Percentiles rank a stretch among this genome's conserved stretches.
phyloP scores from a whole-genome alignment of 805 yeast species.

The Kuraishia ogatae region DNA sequence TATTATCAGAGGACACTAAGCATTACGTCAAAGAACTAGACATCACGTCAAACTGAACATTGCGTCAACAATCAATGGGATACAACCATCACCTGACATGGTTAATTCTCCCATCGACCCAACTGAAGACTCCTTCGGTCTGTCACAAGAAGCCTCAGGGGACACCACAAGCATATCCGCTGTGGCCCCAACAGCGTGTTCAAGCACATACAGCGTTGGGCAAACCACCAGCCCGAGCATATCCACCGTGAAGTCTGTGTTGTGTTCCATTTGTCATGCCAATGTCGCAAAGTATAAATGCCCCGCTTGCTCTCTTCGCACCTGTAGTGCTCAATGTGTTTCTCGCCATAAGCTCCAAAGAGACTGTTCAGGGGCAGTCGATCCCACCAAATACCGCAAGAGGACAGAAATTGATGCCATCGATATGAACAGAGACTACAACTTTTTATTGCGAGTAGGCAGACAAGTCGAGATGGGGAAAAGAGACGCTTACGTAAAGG shows the following conservation, averaged over 20 bases:
- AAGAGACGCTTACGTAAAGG: constrained; percentile 35
- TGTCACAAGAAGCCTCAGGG: too few relatives aligned
- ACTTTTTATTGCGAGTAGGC: constrained; percentile 54
- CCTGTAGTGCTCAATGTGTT: constrained; percentile 70
- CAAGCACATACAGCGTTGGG: too few relatives aligned
- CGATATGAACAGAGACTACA: constrained; percentile 76
- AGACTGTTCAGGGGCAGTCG: constrained; percentile 60
- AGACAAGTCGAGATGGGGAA: constrained; percentile 54
- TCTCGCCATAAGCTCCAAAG: constrained; percentile 55
- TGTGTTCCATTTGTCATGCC: constrained; percentile 39
- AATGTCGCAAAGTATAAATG: constrained; percentile 57
- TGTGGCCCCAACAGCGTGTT: too few relatives aligned
- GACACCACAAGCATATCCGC: too few relatives aligned
- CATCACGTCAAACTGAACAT: too few relatives aligned
- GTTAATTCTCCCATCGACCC: too few relatives aligned
- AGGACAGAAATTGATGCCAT: constrained; percentile 33
- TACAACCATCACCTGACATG: too few relatives aligned
- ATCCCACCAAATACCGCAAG: constrained; percentile 49
- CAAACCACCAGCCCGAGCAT: not conserved
- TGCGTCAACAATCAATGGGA: too few relatives aligned
- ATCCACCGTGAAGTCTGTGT: not conserved
- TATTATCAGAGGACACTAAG: too few relatives aligned
- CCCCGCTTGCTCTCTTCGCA: constrained; percentile 61
- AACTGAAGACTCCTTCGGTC: too few relatives aligned
- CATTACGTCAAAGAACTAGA: too few relatives aligned